Conservation (phyloP, 2,329 filamentous ascomycete species). For the Xylaria sp. region DNA sequence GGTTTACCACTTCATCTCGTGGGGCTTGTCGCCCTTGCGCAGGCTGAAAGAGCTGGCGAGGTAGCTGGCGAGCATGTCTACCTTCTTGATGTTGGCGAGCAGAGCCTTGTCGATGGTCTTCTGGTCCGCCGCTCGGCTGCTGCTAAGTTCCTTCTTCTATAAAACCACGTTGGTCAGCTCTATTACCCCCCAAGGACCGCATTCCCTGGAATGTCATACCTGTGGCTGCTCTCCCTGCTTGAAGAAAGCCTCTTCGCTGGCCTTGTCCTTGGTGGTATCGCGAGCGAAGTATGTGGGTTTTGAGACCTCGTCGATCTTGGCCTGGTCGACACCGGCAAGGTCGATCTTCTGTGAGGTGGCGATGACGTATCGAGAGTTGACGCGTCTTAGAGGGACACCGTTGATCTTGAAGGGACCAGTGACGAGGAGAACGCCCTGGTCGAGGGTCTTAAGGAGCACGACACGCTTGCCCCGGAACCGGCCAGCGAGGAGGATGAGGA, state of each 20-base stretch:
- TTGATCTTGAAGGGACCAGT: slow-evolving; percentile 99
- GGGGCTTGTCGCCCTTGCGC: slow-evolving; percentile 98
- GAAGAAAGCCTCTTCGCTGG: slow-evolving; percentile 98
- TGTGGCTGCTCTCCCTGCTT: slow-evolving; percentile 98
- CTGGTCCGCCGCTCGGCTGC: slow-evolving; percentile 94
- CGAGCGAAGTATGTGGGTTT: slow-evolving; percentile 92
- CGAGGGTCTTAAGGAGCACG: slow-evolving; percentile 96
- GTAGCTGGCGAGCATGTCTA: slow-evolving; percentile 92
- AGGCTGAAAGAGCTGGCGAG: slow-evolving; percentile 96
- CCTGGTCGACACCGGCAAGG: slow-evolving; percentile 84
- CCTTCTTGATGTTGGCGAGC: slow-evolving; percentile 97
- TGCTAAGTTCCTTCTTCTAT: slow-evolving; percentile 97
- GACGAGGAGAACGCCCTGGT: slow-evolving; percentile 97
- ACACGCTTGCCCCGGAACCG: slow-evolving; percentile 99
- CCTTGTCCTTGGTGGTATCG: slow-evolving; percentile 96
- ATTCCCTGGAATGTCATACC: slow-evolving; percentile 67
- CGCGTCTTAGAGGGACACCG: slow-evolving; percentile 94
- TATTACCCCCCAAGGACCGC: slow-evolving; percentile 11
- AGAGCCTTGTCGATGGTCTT: slow-evolving; percentile 98
- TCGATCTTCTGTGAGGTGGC: slow-evolving; percentile 88
- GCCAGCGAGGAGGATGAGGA: slow-evolving; percentile 98
- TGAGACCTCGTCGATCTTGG: slow-evolving; percentile 85
- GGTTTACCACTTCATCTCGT: slow-evolving; percentile 98
- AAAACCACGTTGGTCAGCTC: slow-evolving; percentile 53
- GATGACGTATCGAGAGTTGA: slow-evolving; percentile 94